phyloP scores from a whole-genome alignment of 139 green algal species.

The Spirogloea muscicola region DNA sequence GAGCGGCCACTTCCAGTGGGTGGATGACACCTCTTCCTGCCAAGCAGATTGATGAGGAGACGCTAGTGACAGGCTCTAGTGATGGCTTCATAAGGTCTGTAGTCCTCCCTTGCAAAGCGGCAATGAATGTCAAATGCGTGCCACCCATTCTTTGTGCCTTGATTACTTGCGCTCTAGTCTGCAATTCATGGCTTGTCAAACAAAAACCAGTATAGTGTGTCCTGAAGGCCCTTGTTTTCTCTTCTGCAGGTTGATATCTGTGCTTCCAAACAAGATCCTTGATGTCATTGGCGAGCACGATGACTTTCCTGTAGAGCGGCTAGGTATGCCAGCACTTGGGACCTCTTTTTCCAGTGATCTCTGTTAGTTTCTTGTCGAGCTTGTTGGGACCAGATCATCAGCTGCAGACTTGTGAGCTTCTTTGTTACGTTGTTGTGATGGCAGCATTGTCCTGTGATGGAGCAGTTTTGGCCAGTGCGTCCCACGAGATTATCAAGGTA shows the following conservation, averaged over 20 bases:
- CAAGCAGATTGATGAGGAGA: constrained; percentile 79
- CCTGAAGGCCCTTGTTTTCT: not conserved
- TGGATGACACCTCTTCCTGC: too few relatives aligned
- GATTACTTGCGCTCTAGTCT: too few relatives aligned
- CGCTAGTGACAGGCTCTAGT: constrained; percentile 74
- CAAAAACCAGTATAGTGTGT: not conserved
- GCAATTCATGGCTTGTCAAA: not conserved
- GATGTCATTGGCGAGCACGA: constrained; percentile 79
- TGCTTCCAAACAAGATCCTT: constrained; percentile 69
- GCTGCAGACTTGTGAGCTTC: not conserved
- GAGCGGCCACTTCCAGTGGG: too few relatives aligned
- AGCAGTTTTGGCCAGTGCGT: not conserved
- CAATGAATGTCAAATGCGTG: too few relatives aligned
- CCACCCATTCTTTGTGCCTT: too few relatives aligned
- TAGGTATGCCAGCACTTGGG: constrained; percentile 20
- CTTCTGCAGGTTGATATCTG: constrained; percentile 29
- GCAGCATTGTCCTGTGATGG: not conserved
- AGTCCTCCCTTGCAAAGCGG: too few relatives aligned
- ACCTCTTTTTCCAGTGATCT: constrained; percentile 6
- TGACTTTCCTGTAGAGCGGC: constrained; percentile 57
- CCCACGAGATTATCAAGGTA: constrained; percentile 8
- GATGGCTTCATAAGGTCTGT: constrained; percentile 75
- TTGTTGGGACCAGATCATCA: not conserved
- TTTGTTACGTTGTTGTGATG: not conserved
- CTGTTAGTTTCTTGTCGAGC: not conserved